Base-by-base conservation (phyloP, 805 yeast genomes). In the Sungouiella thailandica region DNA sequence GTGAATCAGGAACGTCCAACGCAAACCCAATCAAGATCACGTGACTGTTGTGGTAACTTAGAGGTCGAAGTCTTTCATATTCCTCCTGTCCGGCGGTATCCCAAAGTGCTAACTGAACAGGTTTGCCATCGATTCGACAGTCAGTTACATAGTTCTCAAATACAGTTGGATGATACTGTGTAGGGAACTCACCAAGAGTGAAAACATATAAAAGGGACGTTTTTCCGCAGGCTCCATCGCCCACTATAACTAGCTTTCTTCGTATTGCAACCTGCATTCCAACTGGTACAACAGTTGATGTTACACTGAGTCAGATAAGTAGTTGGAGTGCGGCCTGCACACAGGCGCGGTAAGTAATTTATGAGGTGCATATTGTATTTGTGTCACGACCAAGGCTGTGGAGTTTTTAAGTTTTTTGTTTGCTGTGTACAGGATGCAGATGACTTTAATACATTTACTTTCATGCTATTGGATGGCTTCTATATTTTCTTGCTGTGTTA, bases 31-130 rank as follows among this genome's bases (percentile, higher is more conserved):
- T 81, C 35, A 88, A 62, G 33, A 89, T 81, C 36, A 85, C 83
- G 57, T 89, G 84, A 2, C 96, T 94, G 49, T 85, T 82, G 8
- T 89, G 76, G 52, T 89, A 89, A 15, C 95, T 83, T 44, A 89
- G 65, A 1, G 96, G 96, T 41, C 96, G 74, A n/a, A n/a, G n/a
- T n/a, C n/a, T n/a, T n/a, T n/a, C n/a, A n/a, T n/a, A n/a, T n/a
- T n/a, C n/a, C n/a, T 88, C 97, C 60, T 88, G 96, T 2, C 97
- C 97, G 2, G 97, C 96, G 1, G 96, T 88, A 55, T 88, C 97
- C 96, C 97, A 88, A 17, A 88, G 62, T 2, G 95, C 89, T 36
- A 88, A 60, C 43, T 87, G 82, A 3, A 88, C 95, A 11, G 93
- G 83, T 46, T 87, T 88, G 3, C 96, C 96, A 52, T 88, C 97